Base-by-base conservation (phyloP, 306 rosid species). In the Corylus heterophylla region DNA sequence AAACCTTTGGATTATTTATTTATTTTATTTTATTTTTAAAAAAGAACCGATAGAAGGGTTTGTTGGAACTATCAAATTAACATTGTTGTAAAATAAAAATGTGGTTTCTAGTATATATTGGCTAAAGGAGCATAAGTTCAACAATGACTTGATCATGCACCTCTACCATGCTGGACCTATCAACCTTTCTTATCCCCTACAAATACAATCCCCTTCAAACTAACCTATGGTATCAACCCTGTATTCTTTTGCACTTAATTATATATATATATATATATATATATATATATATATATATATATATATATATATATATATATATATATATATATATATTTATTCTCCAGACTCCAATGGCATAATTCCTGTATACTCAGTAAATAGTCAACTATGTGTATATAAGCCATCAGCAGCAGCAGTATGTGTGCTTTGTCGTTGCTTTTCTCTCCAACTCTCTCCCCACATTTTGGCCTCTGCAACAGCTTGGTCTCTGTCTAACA, bases 391-490 rank as follows among this genome's bases (percentile, higher is more conserved):
- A 82, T 74, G 74, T 73, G 9, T 20, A 20, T 20, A 20, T 51
- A 56, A 10, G 39, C 48, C 83, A 49, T 56, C 83, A 44, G 85
- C 25, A 56, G 83, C 67, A 71, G 66, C 69, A 54, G 12, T 74
- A 76, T 79, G 74, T 42, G 50, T 52, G 69, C 79, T 79, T 73
- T 79, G 83, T 62, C 74, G 35, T 76, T 56, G 85, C 76, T 79
- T 85, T 0, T 75, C 85, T 82, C 88, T 81, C 76, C 82, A 81
- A 14, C 81, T 49, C 62, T 87, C 86, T 31, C 86, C 88, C 88
- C 88, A 87, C 10, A 64, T 76, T 71, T 69, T 87, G 56, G 90
- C 88, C 75, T 84, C 90, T 44, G 88, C 86, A 58, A 87, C 83
- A 82, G 88, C 88, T 82, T 75, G 44, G 72, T 84, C 86, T 71